A percentile compares a stretch with the other conserved stretches of the same genome.
Conservation (phyloP, 1,284 basidiomycete species). For the Ceratobasidium sp. region DNA sequence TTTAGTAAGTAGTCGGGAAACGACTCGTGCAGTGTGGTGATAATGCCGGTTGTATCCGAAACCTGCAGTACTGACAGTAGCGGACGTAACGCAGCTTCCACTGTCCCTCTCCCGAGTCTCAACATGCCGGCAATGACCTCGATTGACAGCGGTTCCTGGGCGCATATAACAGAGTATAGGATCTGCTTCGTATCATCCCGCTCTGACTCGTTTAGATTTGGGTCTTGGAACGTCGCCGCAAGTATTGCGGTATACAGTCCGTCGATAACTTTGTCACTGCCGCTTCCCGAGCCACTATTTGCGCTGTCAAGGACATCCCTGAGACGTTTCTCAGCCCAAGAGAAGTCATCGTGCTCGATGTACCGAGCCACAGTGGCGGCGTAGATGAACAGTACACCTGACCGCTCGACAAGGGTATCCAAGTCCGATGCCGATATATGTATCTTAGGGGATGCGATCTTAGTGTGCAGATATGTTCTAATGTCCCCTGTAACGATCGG, state of each 20-base stretch:
- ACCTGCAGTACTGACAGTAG: slow-evolving; percentile 16
- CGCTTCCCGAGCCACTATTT: not conserved
- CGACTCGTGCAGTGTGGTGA: slow-evolving; percentile 7
- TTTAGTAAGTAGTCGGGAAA: slow-evolving; percentile 15
- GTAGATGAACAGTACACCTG: slow-evolving; percentile 22
- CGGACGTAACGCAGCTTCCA: not conserved
- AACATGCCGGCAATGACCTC: not conserved
- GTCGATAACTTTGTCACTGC: not conserved
- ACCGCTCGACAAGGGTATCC: not conserved
- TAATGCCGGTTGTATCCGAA: not conserved
- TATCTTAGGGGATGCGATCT: not conserved
- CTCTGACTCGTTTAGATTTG: not conserved
- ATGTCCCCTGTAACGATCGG: not conserved
- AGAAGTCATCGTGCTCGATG: not conserved
- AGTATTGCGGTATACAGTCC: slow-evolving; percentile 4
- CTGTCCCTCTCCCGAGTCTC: not conserved
- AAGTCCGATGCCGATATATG: not conserved
- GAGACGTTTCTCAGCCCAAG: not conserved
- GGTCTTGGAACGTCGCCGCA: not conserved
- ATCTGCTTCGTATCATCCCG: not conserved
- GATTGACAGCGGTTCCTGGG: not conserved
- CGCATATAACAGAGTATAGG: slow-evolving; percentile 1
- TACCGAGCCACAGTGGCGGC: slow-evolving; percentile 10
- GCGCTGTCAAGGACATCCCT: not conserved
- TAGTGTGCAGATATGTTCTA: not conserved